Percentiles rank a stretch among this genome's conserved stretches.
These are phyloP conservation scores for Vickermania ingenoplastis DNA, from an alignment of 208 protist species.

Conservation along the genomic window DNA sequence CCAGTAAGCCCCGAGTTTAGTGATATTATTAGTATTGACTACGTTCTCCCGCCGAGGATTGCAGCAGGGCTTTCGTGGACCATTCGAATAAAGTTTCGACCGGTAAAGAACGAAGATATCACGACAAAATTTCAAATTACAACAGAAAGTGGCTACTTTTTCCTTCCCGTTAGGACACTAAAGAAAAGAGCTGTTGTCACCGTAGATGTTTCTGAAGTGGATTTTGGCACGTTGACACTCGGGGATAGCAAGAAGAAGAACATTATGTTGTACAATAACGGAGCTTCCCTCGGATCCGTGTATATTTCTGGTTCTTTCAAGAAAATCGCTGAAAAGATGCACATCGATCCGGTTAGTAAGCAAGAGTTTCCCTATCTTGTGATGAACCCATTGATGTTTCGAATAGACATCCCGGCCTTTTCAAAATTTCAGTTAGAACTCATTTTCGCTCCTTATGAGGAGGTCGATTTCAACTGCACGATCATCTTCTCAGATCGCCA, in stretches of 20 bases:
- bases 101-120: slow-evolving; percentile 54
- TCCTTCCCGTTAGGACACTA: slow-evolving; percentile 40
- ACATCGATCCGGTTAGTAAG: slow-evolving; percentile 27
- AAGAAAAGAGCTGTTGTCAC: slow-evolving; percentile 38
- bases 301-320: slow-evolving; percentile 51
- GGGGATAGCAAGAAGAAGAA: slow-evolving; percentile 32
- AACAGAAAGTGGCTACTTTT: slow-evolving; percentile 53
- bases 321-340: slow-evolving; percentile 38
- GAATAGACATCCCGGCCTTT: slow-evolving; percentile 37
- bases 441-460: slow-evolving; percentile 34
- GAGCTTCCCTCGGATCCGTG: slow-evolving; percentile 44
- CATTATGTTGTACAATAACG: slow-evolving; percentile 65
- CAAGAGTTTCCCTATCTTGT: slow-evolving; percentile 24
- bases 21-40: slow-evolving; percentile 46
- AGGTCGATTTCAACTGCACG: slow-evolving; percentile 21
- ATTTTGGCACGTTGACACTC: slow-evolving; percentile 74
- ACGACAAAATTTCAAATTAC: slow-evolving; percentile 44
- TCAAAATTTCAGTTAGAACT: slow-evolving; percentile 29
- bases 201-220: slow-evolving; percentile 22
- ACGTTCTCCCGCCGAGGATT: slow-evolving; percentile 59
- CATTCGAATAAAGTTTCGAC: slow-evolving; percentile 50
- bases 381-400: slow-evolving; percentile 37
- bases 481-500: slow-evolving; percentile 44
- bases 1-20: slow-evolving; percentile 51
- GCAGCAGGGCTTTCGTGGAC: slow-evolving; percentile 71